Conservation (phyloP, 805 yeast genomes). For the Sungouiella blattae region DNA sequence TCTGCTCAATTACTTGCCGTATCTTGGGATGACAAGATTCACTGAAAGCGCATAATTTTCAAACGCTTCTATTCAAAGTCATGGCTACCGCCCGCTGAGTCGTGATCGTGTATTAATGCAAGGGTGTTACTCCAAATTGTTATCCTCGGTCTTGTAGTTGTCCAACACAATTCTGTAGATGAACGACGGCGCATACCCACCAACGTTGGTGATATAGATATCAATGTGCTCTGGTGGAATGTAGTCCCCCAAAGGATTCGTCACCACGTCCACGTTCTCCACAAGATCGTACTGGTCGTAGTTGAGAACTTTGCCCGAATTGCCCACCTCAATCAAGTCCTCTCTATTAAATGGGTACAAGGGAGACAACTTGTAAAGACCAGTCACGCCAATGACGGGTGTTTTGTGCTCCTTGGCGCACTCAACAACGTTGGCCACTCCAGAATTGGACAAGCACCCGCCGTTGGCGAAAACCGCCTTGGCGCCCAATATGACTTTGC, state of each 20-base stretch:
- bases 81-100: no score
- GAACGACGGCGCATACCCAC: conserved; percentile 95
- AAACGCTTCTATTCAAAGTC: no score
- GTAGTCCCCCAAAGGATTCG: conserved; percentile 88
- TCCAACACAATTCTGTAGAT: conserved; percentile 93
- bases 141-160: conserved; percentile 86
- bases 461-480: conserved; percentile 94
- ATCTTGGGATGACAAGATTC: no score
- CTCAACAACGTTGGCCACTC: conserved; percentile 90
- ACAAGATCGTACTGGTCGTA: conserved; percentile 68
- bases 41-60: no score
- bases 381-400: conserved; percentile 96
- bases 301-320: conserved; percentile 82
- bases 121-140: conserved; percentile 25
- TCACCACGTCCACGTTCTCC: conserved; percentile 67
- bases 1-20: no score
- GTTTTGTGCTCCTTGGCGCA: conserved; percentile 93
- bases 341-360: conserved; percentile 86
- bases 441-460: conserved; percentile 85
- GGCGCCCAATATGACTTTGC: conserved; percentile 92
- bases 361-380: conserved; percentile 89
- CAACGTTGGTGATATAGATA: conserved; percentile 89
- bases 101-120: conserved; percentile 2
- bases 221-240: conserved; percentile 93
- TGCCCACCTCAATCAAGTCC: conserved; percentile 84